Conservation (phyloP, 192 early-diverging fungal genomes). For the Linnemannia schmuckeri region DNA sequence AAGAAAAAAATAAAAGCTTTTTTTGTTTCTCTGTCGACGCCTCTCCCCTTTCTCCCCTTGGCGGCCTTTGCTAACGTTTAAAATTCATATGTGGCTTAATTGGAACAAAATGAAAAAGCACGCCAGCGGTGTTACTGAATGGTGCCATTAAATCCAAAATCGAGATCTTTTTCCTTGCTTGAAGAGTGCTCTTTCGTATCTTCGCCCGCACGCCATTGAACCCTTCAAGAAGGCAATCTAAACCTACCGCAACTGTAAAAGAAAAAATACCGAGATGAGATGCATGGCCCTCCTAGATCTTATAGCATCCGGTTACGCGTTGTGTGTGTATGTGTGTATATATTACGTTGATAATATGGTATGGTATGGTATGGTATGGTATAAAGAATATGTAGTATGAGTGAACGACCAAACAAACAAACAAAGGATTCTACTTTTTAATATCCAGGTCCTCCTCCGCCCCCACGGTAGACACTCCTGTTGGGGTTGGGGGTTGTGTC, state of each 20-base stretch:
- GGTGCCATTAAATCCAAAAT: not conserved
- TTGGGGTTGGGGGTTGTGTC: not conserved
- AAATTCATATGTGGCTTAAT: not conserved
- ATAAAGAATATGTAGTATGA: not conserved
- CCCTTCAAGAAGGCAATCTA: not conserved
- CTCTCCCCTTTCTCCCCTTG: not conserved
- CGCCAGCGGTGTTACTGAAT: constrained; percentile 11
- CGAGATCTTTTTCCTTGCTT: not conserved
- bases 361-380: not conserved
- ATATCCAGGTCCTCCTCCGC: not conserved
- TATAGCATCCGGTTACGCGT: not conserved
- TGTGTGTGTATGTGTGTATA: not conserved
- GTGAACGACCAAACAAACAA: not conserved
- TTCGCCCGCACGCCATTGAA: constrained; percentile 5
- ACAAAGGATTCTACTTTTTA: not conserved
- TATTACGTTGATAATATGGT: not conserved
- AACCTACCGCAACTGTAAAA: not conserved
- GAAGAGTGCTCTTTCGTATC: not conserved
- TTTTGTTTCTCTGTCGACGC: not conserved
- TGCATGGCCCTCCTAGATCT: not conserved
- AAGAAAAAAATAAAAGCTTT: not conserved
- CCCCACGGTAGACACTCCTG: constrained; percentile 2
- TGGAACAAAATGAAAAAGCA: not conserved
- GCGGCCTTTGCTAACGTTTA: not conserved
- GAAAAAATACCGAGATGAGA: not conserved